phyloP scores from a whole-genome alignment of 2,329 filamentous ascomycete genomes.

The Talaromyces sp. region DNA sequence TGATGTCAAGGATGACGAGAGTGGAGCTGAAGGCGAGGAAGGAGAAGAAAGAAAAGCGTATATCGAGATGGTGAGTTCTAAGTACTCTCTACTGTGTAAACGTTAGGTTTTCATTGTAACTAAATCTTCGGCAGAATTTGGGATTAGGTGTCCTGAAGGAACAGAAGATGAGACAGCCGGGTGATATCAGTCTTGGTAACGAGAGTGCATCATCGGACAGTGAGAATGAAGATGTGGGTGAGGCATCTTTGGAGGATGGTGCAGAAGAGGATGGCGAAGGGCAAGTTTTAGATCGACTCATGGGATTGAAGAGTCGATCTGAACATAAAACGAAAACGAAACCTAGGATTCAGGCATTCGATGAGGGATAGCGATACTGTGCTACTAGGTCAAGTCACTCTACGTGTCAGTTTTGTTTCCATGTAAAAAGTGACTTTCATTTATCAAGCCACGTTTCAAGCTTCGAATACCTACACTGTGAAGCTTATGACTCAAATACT shows the following conservation, averaged over 20 bases:
- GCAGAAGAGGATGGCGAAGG: constrained; percentile 23
- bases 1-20: constrained; percentile 23
- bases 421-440: background rate
- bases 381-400: background rate
- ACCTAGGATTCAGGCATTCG: constrained; percentile 39
- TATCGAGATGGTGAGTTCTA: constrained; percentile 41
- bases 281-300: constrained; percentile 34
- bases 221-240: constrained; percentile 22
- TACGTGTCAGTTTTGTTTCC: too few species aligned
- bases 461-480: background rate
- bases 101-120: background rate
- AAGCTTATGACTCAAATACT: background rate
- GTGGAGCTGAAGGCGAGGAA: background rate
- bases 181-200: constrained; percentile 13
- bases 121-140: constrained; percentile 32
- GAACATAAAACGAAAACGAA: constrained; percentile 30
- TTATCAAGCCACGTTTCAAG: background rate
- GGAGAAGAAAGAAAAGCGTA: constrained; percentile 34
- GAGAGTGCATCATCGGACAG: background rate
- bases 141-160: constrained; percentile 46
- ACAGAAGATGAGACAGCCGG: constrained; percentile 23
- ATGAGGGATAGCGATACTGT: constrained; percentile 18
- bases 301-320: constrained; percentile 32
- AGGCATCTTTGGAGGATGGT: constrained; percentile 16
- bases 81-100: background rate